Base-by-base conservation (phyloP, 495 filamentous ascomycete genomes). In the Penicillium soppii region DNA sequence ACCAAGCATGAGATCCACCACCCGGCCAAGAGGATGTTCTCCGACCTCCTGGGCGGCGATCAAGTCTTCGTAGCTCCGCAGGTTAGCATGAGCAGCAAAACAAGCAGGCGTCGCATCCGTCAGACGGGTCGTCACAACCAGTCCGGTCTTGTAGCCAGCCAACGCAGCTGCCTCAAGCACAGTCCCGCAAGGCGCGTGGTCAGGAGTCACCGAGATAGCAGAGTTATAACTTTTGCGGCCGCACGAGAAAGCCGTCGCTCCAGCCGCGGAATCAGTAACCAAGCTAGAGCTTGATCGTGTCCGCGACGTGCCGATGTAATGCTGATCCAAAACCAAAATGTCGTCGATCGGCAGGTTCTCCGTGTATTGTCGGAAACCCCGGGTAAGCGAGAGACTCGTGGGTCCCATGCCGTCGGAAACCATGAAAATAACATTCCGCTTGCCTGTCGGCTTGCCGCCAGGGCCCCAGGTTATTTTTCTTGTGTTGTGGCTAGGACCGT, bases 401-500 rank as follows among this genome's bases (percentile, higher is more conserved):
- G 94, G 94, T 0, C 94, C 94, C 95, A 98, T 97, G 47, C 92
- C 94, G 63, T 98, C 94, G 0, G 89, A 95, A 7, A 98, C 95
- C 95, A 98, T 97, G 76, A 98, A 97, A 52, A 98, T 86, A 32
- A 97, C 69, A 62, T 97, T 98, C 20, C 87, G 79, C 70, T 97
- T 98, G 12, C 88, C 87, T n/a, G 61, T 72, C 7, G 75, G 83
- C 51, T 71, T 81, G 30, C 75, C 75, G 26, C 63, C 65, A 42
- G 75, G 68, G 20, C 64, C 61, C 72, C 71, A 74, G 38, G 60
- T 44, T 43, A 56, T 50, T 1, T 55, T 50, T 32, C 59, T 63
- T 9, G 52, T 39, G 43, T 56, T 26, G 30, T 52, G 35, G 35
- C 59, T 56, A 3, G 29, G 29, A 12, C 29, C 29, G n/a, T 52